Evolutionary conservation across 768 basidiomycete species (phyloP).

Genomic region (Naganishia antarctica): DNA sequence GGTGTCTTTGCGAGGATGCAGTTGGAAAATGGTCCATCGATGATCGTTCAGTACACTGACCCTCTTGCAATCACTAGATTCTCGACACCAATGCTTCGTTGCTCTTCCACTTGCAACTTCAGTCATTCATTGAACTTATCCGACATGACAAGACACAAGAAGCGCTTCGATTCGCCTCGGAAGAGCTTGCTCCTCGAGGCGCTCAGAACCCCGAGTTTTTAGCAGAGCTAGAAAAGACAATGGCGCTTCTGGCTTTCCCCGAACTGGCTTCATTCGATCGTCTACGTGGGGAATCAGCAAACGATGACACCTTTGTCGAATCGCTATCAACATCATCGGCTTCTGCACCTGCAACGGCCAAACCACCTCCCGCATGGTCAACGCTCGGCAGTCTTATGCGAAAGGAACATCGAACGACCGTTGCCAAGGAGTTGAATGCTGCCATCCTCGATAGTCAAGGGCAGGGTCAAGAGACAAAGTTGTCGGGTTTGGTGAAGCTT

Average conservation of each 20-base stretch:
- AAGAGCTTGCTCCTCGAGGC: constrained; percentile 87
- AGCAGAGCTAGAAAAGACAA: constrained; percentile 83
- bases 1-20: constrained; percentile 14
- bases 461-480: constrained; percentile 86
- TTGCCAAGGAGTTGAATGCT: constrained; percentile 92
- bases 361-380: constrained; percentile 22
- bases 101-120: constrained; percentile 93
- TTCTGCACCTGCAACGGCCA: constrained; percentile 13
- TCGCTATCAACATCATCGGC: constrained; percentile 19
- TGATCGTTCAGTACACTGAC: background rate
- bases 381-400: constrained; percentile 57
- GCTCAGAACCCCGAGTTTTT: constrained; percentile 93
- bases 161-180: constrained; percentile 85
- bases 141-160: constrained; percentile 71
- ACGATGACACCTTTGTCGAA: constrained; percentile 27
- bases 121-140: constrained; percentile 90
- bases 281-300: constrained; percentile 27
- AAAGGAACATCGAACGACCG: constrained; percentile 81
- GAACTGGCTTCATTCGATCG: constrained; percentile 43
- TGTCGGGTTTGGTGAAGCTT: constrained; percentile 73
- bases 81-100: constrained; percentile 89
- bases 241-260: constrained; percentile 69
- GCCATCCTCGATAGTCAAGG: constrained; percentile 88
- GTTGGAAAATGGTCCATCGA: background rate
- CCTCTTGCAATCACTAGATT: constrained; percentile 58